Conservation (phyloP, 129 eudicot species). For the Pittosporum tobira region DNA sequence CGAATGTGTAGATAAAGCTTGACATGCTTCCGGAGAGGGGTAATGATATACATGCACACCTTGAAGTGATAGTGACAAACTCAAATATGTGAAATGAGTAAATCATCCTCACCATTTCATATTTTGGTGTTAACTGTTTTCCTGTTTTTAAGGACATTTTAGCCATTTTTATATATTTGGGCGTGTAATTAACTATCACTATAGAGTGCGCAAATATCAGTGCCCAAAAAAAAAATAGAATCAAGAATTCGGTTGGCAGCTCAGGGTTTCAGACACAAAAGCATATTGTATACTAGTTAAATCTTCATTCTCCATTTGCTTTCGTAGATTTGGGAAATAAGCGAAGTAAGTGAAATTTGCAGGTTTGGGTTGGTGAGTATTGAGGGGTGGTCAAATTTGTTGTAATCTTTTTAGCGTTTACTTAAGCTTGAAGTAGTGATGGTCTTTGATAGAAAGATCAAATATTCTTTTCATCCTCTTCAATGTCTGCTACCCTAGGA, state of each 20-base stretch:
- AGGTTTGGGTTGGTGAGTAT: neutral
- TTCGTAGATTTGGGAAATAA: neutral
- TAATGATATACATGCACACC: no score
- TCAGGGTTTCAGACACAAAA: neutral
- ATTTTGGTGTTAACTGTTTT: no score
- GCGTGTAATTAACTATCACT: no score
- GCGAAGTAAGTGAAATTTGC: neutral
- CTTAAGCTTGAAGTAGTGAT: neutral
- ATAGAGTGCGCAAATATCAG: neutral
- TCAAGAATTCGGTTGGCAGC: neutral
- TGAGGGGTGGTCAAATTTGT: no score
- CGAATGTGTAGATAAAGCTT: slow-evolving; percentile 11
- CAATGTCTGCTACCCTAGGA: slow-evolving; percentile 6
- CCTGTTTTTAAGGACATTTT: no score
- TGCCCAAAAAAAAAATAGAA: neutral
- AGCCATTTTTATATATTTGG: no score
- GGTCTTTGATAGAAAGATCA: slow-evolving; percentile 2
- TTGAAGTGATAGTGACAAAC: no score
- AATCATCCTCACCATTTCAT: no score
- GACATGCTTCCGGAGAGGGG: no score
- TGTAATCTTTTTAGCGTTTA: neutral
- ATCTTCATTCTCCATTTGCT: neutral
- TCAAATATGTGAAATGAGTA: no score
- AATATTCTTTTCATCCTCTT: slow-evolving; percentile 8
- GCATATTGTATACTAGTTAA: neutral